Base-by-base conservation (phyloP, 1,139 yeast genomes). In the Tardiomyces digboiensis region DNA sequence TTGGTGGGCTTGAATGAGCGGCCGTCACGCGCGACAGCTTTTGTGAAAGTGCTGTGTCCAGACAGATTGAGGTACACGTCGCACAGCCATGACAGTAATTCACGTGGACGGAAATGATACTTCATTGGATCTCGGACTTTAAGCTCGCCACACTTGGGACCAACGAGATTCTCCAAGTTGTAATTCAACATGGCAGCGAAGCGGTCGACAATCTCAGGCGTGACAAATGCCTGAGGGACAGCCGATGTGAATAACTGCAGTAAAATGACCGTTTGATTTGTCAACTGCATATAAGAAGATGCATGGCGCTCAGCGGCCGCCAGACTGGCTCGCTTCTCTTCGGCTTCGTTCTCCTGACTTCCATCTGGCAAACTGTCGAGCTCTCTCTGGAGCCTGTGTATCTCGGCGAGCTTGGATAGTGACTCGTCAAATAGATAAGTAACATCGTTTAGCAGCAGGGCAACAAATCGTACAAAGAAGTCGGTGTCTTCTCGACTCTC, bases 181-280 rank as follows among this genome's bases (percentile, higher is more conserved):
- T 89, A 91, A 66, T 91, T 85, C 60, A 91, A 70, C 99, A 91
- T 91, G 41, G 95, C 88, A 0, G 98, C 95, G 49, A 91, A 70
- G 62, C 98, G 75, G 56, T 87, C 96, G 39, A 91, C 96, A 56
- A 91, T 80, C 66, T 93, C 98, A 1, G 87, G 80, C 42, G 87
- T 81, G 3, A 82, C 80, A 65, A 91, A 93, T 0, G 95, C 93
- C 45, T 70, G 71, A 3, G 98, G 96, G 7, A 87, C 87, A 52
- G 89, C 91, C 46, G 77, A 74, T 0, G 97, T 88, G 61, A 89
- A 91, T 42, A 88, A 66, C 52, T 79, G 80, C 58, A 91, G 82
- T 52, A 93, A 68, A 43, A 75, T 76, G 66, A 89, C 80, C 0
- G 96, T 86, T 59, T 87, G 85, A 54, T 85, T 84, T 13, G 94